Evolutionary conservation across 2,329 filamentous ascomycete genomes (phyloP), one percentile per base, ranked within the genome.

Genomic region (Colletotrichum sidae): DNA sequence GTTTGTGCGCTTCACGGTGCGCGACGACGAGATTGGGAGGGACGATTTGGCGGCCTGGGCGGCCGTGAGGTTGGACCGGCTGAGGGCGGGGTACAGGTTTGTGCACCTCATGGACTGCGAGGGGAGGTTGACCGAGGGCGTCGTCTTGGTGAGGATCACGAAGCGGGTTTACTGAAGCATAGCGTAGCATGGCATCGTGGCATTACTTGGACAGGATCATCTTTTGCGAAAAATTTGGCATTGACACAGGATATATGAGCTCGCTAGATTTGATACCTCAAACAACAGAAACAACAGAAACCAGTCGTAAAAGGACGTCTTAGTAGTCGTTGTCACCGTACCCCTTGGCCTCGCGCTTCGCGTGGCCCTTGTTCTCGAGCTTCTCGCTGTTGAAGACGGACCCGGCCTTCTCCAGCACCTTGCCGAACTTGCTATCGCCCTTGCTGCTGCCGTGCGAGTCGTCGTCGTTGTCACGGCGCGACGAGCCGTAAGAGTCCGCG

Each of bases 31-130:
- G 76, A 87, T 94, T 69, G 89, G 90, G 4, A 85, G 86, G 68
- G 94, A 98, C 72, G 86, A 91, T 65, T 78, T 97, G 61, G 90
- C 93, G 10, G 93, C 91, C 3, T 98, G 96, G 96, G 89, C 92
- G 2, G 97, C 94, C 73, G 90, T 97, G 70, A 86, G 94, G 44
- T 86, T 98, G 25, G 94, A 97, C 78, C 86, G 94, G 8, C 77
- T 97, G 65, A 88, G 88, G 66, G 80, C 86, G 39, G 95, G 96
- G 1, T 92, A 92, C 70, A 84, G 94, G 10, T 88, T 97, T 69
- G 82, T 98, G 60, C 91, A 90, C 71, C 79, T 98, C 63, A 83
- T 92, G 68, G 90, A 97, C 73, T 81, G 83, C 34, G 84, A 89
- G 67, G 93, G 93, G 1, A 80, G 83, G 37, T 77, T 87, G 61